phyloP scores from a whole-genome alignment of 331 rosid genomes.

The Ulmus americana region DNA sequence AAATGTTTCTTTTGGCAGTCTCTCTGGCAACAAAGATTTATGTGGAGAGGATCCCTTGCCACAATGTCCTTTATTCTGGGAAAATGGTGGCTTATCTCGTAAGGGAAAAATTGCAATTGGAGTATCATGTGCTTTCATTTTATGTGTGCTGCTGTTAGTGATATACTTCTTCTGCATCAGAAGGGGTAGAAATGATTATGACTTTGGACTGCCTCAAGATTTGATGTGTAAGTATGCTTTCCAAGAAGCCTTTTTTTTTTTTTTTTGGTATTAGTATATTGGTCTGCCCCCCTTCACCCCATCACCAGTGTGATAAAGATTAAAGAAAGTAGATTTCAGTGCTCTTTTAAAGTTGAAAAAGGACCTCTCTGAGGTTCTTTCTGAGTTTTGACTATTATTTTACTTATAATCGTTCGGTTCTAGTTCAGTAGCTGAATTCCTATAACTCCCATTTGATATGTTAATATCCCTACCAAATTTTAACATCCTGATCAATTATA shows the following conservation, averaged over 20 bases:
- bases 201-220: constrained; percentile 82
- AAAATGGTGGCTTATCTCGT: constrained; percentile 62
- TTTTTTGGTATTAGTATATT: background rate
- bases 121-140: constrained; percentile 44
- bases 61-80: constrained; percentile 77
- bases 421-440: too few species aligned
- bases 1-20: constrained; percentile 39
- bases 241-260: background rate
- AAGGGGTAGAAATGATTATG: constrained; percentile 76
- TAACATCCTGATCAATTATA: too few species aligned
- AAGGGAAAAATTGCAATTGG: constrained; percentile 73
- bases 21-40: constrained; percentile 73
- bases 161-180: constrained; percentile 59
- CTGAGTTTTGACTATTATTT: too few species aligned
- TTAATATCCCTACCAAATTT: too few species aligned
- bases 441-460: too few species aligned
- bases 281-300: background rate
- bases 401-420: too few species aligned
- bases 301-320: too few species aligned
- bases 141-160: constrained; percentile 50
- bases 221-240: constrained; percentile 60
- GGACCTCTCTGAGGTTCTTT: background rate
- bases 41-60: constrained; percentile 81
- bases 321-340: background rate
- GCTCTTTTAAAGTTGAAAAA: background rate